Evolutionary conservation across 768 basidiomycete genomes (phyloP), one percentile per base, ranked within the genome.

Genomic region (Cystofilobasidium macerans): DNA sequence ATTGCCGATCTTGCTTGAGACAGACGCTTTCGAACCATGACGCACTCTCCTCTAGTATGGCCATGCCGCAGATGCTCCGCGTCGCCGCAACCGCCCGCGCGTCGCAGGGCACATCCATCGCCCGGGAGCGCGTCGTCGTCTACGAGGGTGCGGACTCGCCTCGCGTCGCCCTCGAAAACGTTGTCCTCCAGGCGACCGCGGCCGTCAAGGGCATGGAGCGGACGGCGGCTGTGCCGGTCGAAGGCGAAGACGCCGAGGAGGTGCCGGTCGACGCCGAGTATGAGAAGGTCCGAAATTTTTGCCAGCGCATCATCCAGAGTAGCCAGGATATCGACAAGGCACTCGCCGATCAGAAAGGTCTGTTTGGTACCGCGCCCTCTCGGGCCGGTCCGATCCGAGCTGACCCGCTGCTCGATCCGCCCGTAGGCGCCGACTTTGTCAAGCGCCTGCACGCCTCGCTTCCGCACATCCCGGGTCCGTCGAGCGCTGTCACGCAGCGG

Each of bases 21-120:
- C 65, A 95, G 92, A 90, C 88, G 0, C 87, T 97, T 54, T 93
- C 91, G 8, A 86, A 85, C 70, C 92, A 95, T 69, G 93, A 94
- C 79, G 87, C 89, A 7, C 77, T 95, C 45, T 89, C 89, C 20
- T 89, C 87, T 68, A 92, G 93, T 87, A 89, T 94, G 84, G 90
- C 89, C 1, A 94, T 93, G 89, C 90, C 91, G 8, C 89, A 89
- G 73, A 92, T 92, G 90, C 43, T 84, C 85, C n/a, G 82, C 84
- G 24, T 79, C 81, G 86, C 86, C 24, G 81, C 84, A 60, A 86
- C 86, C 73, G 78, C 78, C 84, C n/a, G 78, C 79, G 4, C 78
- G 82, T n/a, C 85, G 82, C 78, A 82, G 80, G 71, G 40, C 61
- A 47, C 62, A 65, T 30, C 24, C 58, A 65, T 33, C 33, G 47